Evolutionary conservation across 1,284 basidiomycete genomes (phyloP), one percentile per base, ranked within the genome.

Genomic region (Ceratobasidium sp.): DNA sequence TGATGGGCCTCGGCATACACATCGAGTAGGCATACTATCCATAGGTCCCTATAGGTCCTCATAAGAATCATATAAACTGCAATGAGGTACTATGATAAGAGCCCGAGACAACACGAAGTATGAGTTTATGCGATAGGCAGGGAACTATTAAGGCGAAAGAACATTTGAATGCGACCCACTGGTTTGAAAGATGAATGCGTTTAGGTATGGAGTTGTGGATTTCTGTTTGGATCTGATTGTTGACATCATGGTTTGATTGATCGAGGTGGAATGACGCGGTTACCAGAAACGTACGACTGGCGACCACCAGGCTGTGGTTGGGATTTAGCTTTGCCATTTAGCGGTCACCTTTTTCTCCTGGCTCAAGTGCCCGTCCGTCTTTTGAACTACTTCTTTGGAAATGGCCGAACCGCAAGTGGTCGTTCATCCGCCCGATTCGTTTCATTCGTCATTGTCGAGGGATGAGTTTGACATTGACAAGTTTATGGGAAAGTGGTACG

Each of bases 401-500:
- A 43, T 60, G 43, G 8, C 45, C 14, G 43, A 46, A 12, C 14
- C 46, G n/a, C 45, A 30, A 52, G 43, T 67, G 12, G 32, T 36
- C 9, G 36, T 73, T 9, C 71, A 67, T 23, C 60, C 28, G 14
- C 74, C 74, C 28, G 60, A 74, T 41, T 73, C 74, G 28, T 53
- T 30, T n/a, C 76, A 80, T 64, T 72, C 79, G 14, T 78, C 78
- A 14, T 74, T 81, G 12, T 75, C 76, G 10, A 76, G 77, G 28
- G 77, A 76, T 6, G 70, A 73, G 16, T 79, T 78, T 23, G 77
- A 78, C 1, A 80, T 84, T 64, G 80, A 84, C 45, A 78, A 78
- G 74, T 81, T 85, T 75, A 83, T 84, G 81, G 83, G 84, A 16
- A 81, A 79, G 57, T 85, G 79, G 79, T 78, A 45, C 6, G 77